Base-by-base conservation (phyloP, 768 basidiomycete species). In the Amanita subjunquillea region DNA sequence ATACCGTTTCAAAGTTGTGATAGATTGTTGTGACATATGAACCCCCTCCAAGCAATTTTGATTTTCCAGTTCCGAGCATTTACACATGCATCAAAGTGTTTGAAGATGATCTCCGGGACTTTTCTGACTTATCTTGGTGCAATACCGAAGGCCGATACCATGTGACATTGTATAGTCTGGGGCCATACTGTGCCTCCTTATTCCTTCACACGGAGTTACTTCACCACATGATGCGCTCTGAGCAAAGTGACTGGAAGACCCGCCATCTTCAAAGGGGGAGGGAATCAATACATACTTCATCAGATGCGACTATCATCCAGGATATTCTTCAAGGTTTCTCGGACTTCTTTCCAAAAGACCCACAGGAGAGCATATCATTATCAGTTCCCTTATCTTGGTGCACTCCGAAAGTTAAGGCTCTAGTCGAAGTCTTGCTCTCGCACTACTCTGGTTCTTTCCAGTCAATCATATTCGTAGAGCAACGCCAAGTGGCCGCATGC, bases 401-500 rank as follows among this genome's bases (percentile, higher is more conserved):
- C 58, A 79, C 85, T 6, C 87, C 85, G 2, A 91, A 93, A 64
- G 65, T 94, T 42, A 70, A 70, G 44, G 70, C 68, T 3, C 75
- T 94, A 34, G 71, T 83, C 13, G 76, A 82, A 17, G 67, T 85
- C 44, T 72, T 94, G 23, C 66, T 78, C 30, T 70, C 70, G 32
- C 73, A 82, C 59, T 67, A 77, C 47, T 74, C 74, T 10, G 65
- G 73, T 12, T 61, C 65, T 2, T 90, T 92, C 60, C 90, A 91
- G 59, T 80, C 80, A 17, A 93, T 94, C 56, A 73, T 94, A 41
- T 95, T 95, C 63, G 90, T 91, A 15, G 82, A 91, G 55, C 89
- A 91, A 61, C 78, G 91, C 8, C 88, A 91, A 57, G 75, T 86
- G 13, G 91, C 91, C 2, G 69, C 76, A 15, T 80, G 80, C 43